Percentiles rank a stretch among this genome's conserved stretches.
phyloP scores from a whole-genome alignment of 345 rosid species.

The Brassica incana region DNA sequence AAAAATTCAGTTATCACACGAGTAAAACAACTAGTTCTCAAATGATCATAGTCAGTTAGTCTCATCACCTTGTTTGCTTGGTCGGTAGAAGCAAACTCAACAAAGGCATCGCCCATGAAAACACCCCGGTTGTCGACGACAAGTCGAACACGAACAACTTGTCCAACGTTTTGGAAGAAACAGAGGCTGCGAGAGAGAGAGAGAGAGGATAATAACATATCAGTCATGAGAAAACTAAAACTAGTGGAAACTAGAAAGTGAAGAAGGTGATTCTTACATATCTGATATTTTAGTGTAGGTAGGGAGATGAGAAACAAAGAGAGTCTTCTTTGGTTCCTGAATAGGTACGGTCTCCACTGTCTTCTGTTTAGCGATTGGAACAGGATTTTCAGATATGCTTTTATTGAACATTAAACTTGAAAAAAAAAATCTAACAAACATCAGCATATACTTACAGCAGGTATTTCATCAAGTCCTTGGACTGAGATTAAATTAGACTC shows the following conservation, averaged over 20 bases:
- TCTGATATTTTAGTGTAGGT: neutral
- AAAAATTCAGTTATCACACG: neutral
- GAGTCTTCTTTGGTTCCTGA: neutral
- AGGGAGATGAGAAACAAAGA: neutral
- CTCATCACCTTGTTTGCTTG: neutral
- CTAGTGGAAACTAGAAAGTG: neutral
- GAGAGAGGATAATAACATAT: neutral
- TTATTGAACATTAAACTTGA: neutral
- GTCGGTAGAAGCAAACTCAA: neutral
- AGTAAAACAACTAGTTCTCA: neutral
- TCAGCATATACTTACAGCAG: neutral
- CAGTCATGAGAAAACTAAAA: neutral
- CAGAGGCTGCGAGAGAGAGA: neutral
- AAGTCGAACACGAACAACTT: neutral
- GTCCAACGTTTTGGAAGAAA: neutral
- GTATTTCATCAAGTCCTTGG: no score
- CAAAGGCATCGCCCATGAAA: neutral
- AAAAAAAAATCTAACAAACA: neutral
- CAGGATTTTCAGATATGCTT: no score
- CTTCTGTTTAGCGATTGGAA: neutral
- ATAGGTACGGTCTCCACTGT: neutral
- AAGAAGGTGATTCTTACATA: neutral
- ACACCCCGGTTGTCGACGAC: neutral
- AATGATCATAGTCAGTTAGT: neutral
- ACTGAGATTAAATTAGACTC: no score